Evolutionary conservation across 345 rosid genomes (phyloP), one percentile per base, ranked within the genome.

Genomic region (Eucalyptus erythrocorys): DNA sequence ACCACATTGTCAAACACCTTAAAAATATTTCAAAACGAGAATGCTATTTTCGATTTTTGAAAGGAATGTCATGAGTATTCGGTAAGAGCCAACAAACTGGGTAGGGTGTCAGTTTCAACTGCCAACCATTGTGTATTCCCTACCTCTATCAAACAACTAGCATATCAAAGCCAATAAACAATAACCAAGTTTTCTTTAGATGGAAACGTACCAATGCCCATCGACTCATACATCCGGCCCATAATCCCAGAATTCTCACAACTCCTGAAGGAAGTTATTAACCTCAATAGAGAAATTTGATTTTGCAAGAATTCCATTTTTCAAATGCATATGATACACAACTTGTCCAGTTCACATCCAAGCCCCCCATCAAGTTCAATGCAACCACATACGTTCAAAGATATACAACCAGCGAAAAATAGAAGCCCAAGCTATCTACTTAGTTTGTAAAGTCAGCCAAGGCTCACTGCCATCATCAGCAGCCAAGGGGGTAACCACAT

Each of bases 311-410:
- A 7, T 34, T 34, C 34, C 43, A 68, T 3, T 1, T 68, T 68
- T 8, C 43, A 34, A 34, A 32, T 32, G 43, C 37, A 68, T 13
- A 68, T 5, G 43, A 17, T 7, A 68, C 6, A 68, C 43, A 34
- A 68, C 80, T 34, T 34, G 24, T 0, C 26, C 80, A 68, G 80
- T 68, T 68, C 80, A 34, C 80, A 34, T 5, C 80, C 80, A 68
- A 68, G 80, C 17, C 80, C 61, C 42, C 43, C 24, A 0, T 34
- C 80, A 32, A 34, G 43, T 68, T 68, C 43, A 68, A 14, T n/a
- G 37, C 71, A n/a, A 64, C 0, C 2, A 0, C 37, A 0, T 64
- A 10, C 0, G 19, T 64, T 64, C 71, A 2, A n/a, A 0, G 17
- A 64, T n/a, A 64, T n/a, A 30, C n/a, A n/a, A n/a, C n/a, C n/a